Base-by-base conservation (phyloP, 2,329 filamentous ascomycete genomes). In the Elsinoe necatrix region DNA sequence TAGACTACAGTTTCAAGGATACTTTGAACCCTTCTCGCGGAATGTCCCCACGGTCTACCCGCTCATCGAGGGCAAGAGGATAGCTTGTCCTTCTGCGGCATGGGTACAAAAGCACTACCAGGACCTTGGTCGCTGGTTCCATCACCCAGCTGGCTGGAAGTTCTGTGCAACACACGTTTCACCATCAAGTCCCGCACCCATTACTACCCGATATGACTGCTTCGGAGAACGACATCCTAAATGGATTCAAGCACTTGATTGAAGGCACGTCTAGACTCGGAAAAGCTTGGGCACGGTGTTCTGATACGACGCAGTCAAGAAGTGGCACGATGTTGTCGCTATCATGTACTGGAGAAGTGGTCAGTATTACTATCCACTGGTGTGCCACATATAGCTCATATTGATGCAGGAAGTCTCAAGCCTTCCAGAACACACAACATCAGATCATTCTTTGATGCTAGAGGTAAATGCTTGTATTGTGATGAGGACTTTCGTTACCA, bases 331-430 rank as follows among this genome's bases (percentile, higher is more conserved):
- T 18, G 27, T 50, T 12, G 45, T 50, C 7, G 45, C 45, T 16
- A 31, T 50, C 45, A 50, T 50, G 45, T 50, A 31, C 21, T 50
- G 45, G 45, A 50, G 45, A 34, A 50, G 45, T 18, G 27, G 14
- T 37, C 14, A 37, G 14, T 4, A n/a, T n/a, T 12, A 3, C 34
- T 11, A 6, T 12, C 34, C 14, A 12, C 12, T 6, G 12, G 3
- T 12, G 3, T 37, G 14, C 9, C 34, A 37, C 14, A 37, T 11
- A 31, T 45, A 27, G 41, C 41, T 45, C 20, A 37, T 37, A 23
- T 20, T 25, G 7, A 21, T 3, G 2, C 11, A 45, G 41, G 41
- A 14, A 45, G 14, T 12, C n/a, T 25, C 20, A 14, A 45, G 21
- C 41, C 41, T 3, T 45, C 14, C 18, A n/a, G 21, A 20, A 25